A percentile compares a stretch with the other conserved stretches of the same genome.
Evolutionary conservation across 805 yeast species (phyloP).

Genomic region (Lachancea sp.): DNA sequence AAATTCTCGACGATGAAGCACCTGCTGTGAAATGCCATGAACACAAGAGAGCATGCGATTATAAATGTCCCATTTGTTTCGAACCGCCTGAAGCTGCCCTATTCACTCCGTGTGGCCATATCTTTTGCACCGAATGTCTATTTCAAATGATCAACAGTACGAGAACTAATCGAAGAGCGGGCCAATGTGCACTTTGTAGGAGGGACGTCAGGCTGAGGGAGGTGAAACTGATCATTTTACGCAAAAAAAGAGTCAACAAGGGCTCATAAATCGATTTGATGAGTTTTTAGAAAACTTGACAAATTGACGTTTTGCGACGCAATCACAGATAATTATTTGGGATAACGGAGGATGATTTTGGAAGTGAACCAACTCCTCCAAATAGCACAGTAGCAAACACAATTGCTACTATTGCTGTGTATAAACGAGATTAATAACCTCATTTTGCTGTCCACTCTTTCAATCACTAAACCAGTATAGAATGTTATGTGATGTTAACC

Average conservation of each 20-base stretch:
- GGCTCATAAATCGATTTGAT: neutral
- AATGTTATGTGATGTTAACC: neutral
- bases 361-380: neutral
- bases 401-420: neutral
- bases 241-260: slow-evolving; percentile 23
- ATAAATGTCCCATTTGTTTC: slow-evolving; percentile 50
- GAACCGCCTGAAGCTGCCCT: slow-evolving; percentile 45
- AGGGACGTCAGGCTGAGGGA: slow-evolving; percentile 31
- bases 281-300: neutral
- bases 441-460: neutral
- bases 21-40: slow-evolving; percentile 11
- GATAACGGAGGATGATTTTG: neutral
- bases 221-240: slow-evolving; percentile 29
- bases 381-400: too few species aligned
- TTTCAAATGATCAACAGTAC: slow-evolving; percentile 46
- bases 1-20: slow-evolving; percentile 30
- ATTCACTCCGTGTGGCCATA: slow-evolving; percentile 52
- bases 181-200: slow-evolving; percentile 42
- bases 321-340: neutral
- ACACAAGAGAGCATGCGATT: slow-evolving; percentile 32
- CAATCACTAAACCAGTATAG: neutral
- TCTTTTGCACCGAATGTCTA: slow-evolving; percentile 48
- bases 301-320: slow-evolving; percentile 6
- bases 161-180: slow-evolving; percentile 31
- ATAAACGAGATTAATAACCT: neutral